Percentiles rank a stretch among this genome's conserved stretches.
phyloP scores from a whole-genome alignment of 768 basidiomycete genomes.

The Tylopilus rubrobrunneus region DNA sequence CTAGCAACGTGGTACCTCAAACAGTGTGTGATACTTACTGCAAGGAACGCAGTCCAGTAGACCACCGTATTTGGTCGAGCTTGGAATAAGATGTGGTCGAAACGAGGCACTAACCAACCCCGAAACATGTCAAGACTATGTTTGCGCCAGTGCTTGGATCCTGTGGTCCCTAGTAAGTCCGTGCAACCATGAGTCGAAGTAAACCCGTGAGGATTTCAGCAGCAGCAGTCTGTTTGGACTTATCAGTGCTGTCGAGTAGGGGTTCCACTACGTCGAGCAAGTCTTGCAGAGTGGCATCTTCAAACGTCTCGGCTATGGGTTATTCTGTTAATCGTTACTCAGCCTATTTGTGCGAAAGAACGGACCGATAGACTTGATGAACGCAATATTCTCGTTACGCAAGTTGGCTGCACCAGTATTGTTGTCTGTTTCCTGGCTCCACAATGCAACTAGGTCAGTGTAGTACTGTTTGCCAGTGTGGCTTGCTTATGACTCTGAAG shows the following conservation, averaged over 20 bases:
- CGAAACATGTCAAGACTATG: constrained; percentile 53
- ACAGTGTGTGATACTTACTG: constrained; percentile 12
- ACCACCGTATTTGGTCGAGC: constrained; percentile 82
- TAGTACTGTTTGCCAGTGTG: constrained; percentile 56
- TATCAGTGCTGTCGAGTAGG: constrained; percentile 61
- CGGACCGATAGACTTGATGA: constrained; percentile 48
- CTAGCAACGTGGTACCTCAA: background rate
- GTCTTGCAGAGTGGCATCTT: constrained; percentile 46
- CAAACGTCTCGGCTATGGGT: constrained; percentile 62
- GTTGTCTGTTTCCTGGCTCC: constrained; percentile 78
- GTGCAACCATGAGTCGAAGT: constrained; percentile 32
- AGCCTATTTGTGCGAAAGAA: constrained; percentile 34
- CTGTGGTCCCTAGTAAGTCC: constrained; percentile 34
- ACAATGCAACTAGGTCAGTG: constrained; percentile 54
- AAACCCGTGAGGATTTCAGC: constrained; percentile 72
- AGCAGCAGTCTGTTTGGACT: constrained; percentile 83
- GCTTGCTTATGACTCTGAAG: constrained; percentile 39
- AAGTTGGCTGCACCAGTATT: constrained; percentile 50
- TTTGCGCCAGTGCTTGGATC: constrained; percentile 81
- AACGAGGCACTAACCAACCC: constrained; percentile 62
- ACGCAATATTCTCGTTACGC: constrained; percentile 47
- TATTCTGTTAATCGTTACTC: constrained; percentile 31
- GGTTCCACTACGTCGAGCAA: constrained; percentile 57
- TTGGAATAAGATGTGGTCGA: constrained; percentile 62
- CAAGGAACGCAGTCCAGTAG: constrained; percentile 70